Conservation (phyloP, 257 asterid genomes). For the Nicotiana benthamiana region DNA sequence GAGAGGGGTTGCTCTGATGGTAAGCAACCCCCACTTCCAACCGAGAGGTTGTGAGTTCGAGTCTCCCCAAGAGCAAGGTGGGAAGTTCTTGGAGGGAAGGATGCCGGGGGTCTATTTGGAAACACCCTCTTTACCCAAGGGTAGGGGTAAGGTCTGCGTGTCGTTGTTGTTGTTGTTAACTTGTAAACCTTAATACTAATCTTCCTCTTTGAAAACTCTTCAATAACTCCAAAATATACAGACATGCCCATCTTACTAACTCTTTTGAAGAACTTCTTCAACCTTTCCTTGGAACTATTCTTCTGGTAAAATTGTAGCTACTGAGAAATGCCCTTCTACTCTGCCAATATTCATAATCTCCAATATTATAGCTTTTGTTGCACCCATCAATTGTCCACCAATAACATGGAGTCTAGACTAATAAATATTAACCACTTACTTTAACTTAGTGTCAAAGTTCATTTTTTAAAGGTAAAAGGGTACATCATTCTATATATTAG, state of each 20-base stretch:
- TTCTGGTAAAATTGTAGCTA: conserved; percentile 32
- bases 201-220: not conserved
- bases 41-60: too few species aligned
- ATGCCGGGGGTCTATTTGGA: too few species aligned
- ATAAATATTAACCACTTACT: not conserved
- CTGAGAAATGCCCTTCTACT: conserved; percentile 39
- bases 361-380: conserved; percentile 22
- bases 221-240: not conserved
- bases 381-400: conserved; percentile 11
- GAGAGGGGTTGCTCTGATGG: too few species aligned
- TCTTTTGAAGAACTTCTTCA: conserved; percentile 15
- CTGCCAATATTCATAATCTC: conserved; percentile 28
- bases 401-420: not conserved
- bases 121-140: too few species aligned
- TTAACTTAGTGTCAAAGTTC: not conserved
- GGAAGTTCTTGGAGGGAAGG: too few species aligned
- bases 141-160: too few species aligned
- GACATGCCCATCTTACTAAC: conserved; percentile 4
- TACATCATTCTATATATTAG: not conserved
- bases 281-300: conserved; percentile 17
- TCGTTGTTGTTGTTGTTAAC: too few species aligned
- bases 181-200: conserved; percentile 26
- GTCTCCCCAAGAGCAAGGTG: too few species aligned
- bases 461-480: not conserved
- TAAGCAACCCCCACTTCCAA: too few species aligned